phyloP scores from a whole-genome alignment of 192 early-diverging fungal species.

The Physocladia obscura region DNA sequence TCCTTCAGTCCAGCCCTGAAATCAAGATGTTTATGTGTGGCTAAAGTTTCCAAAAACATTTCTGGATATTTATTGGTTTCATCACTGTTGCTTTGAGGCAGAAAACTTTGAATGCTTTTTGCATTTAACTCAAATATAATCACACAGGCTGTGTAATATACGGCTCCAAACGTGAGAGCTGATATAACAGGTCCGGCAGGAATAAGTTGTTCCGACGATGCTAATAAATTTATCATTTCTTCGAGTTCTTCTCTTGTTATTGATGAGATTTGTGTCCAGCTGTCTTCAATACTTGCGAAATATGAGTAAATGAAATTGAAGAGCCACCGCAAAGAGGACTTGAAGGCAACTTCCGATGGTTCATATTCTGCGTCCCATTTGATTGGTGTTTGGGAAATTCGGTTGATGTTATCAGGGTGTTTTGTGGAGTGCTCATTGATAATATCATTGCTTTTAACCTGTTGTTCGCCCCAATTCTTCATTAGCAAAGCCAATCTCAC shows the following conservation, averaged over 20 bases:
- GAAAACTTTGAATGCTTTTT: slow-evolving; percentile 1
- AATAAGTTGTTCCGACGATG: not conserved
- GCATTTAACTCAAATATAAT: slow-evolving; percentile 1
- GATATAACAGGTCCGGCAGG: slow-evolving; percentile 10
- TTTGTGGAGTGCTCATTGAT: not conserved
- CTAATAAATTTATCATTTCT: slow-evolving; percentile 1
- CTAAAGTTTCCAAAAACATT: slow-evolving; percentile 37
- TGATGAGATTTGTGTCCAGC: not conserved
- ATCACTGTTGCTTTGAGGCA: not conserved
- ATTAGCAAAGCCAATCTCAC: not conserved
- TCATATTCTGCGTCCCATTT: slow-evolving; percentile 28
- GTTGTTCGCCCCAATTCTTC: not conserved
- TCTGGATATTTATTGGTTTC: not conserved
- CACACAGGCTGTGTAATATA: slow-evolving; percentile 31
- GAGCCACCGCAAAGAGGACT: slow-evolving; percentile 41
- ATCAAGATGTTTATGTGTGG: slow-evolving; percentile 37
- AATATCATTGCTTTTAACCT: not conserved
- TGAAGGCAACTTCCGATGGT: slow-evolving; percentile 37
- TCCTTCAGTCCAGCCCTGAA: slow-evolving; percentile 38
- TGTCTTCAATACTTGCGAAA: not conserved
- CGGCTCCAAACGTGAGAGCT: slow-evolving; percentile 25
- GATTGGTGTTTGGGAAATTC: not conserved
- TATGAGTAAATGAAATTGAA: not conserved
- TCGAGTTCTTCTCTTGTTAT: not conserved
- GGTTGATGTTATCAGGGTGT: not conserved